Percentiles rank a stretch among this genome's conserved stretches.
Conservation (phyloP, 495 filamentous ascomycete genomes). For the Diplogelasinospora grovesii region DNA sequence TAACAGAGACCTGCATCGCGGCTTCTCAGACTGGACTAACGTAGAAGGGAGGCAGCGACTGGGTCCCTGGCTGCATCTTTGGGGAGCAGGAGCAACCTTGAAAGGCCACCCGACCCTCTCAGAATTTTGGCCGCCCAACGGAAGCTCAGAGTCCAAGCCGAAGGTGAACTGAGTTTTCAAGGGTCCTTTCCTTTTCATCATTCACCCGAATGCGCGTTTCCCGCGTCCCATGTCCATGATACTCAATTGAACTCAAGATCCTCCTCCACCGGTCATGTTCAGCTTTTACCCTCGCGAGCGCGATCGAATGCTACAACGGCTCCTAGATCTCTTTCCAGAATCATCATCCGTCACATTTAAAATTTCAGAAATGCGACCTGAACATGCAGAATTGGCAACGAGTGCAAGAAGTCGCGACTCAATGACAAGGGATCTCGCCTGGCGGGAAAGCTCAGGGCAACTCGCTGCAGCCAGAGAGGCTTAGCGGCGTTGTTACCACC, state of each 20-base stretch:
- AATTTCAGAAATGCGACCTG: slow-evolving; percentile 11
- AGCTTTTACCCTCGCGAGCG: background rate
- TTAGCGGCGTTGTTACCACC: too few relatives aligned
- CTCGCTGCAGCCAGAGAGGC: slow-evolving; percentile 15
- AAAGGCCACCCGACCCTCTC: too few relatives aligned
- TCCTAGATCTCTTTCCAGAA: background rate
- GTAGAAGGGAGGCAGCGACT: background rate
- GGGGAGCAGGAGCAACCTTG: too few relatives aligned
- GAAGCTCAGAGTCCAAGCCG: background rate
- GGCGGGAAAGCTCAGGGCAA: background rate
- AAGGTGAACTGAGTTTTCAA: background rate
- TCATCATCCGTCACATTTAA: slow-evolving; percentile 4
- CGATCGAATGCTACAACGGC: background rate
- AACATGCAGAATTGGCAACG: slow-evolving; percentile 9
- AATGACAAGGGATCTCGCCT: background rate
- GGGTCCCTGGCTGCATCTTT: background rate
- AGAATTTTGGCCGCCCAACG: too few relatives aligned
- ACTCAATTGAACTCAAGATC: background rate
- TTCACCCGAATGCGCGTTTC: background rate
- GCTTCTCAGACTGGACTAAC: background rate
- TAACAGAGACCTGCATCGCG: background rate
- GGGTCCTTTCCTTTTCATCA: background rate
- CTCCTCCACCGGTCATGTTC: background rate
- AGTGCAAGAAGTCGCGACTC: slow-evolving; percentile 4
- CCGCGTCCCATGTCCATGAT: too few relatives aligned